phyloP scores from a whole-genome alignment of 2,329 filamentous ascomycete genomes.

The Aurifilum marmelostoma region DNA sequence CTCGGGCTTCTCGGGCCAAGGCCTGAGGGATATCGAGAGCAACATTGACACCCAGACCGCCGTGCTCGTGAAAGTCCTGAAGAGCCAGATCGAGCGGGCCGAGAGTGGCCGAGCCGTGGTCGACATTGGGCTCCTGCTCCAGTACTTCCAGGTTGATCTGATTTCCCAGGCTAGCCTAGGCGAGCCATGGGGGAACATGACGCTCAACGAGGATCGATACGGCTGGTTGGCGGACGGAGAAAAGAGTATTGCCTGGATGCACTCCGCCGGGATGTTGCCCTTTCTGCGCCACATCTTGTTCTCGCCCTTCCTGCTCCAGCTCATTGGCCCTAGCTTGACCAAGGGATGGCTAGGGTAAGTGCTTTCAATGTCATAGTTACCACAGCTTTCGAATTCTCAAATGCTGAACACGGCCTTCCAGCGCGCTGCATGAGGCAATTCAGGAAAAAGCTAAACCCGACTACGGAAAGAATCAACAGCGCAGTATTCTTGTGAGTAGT shows the following conservation, averaged over 20 bases:
- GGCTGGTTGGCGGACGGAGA: conserved; percentile 6
- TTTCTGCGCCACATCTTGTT: conserved; percentile 11
- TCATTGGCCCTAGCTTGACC: conserved; percentile 14
- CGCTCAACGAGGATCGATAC: conserved; percentile 21
- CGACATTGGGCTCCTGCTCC: conserved; percentile 18
- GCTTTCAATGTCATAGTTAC: too few species aligned
- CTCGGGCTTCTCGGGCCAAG: conserved; percentile 35
- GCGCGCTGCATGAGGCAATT: not conserved
- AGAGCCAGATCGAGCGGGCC: not conserved
- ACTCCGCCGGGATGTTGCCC: conserved; percentile 5
- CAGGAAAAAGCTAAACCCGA: not conserved
- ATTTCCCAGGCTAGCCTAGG: conserved; percentile 20
- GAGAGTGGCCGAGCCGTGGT: conserved; percentile 8
- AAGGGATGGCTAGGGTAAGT: conserved; percentile 12
- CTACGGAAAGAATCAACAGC: not conserved
- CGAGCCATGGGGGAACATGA: conserved; percentile 25
- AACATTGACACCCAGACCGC: conserved; percentile 27
- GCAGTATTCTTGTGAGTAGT: conserved; percentile 12
- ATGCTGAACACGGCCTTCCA: conserved; percentile 10
- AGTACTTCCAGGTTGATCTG: conserved; percentile 28
- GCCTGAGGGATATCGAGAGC: conserved; percentile 34
- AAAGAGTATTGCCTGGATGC: not conserved
- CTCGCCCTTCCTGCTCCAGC: conserved; percentile 11
- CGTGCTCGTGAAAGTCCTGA: conserved; percentile 18
- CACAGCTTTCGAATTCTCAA: conserved; percentile 3